A percentile compares a stretch with the other conserved stretches of the same genome.
These are phyloP conservation scores for Saccharomycopsis lassenensis DNA, from an alignment of 805 yeast genomes.

Conservation along the genomic window DNA sequence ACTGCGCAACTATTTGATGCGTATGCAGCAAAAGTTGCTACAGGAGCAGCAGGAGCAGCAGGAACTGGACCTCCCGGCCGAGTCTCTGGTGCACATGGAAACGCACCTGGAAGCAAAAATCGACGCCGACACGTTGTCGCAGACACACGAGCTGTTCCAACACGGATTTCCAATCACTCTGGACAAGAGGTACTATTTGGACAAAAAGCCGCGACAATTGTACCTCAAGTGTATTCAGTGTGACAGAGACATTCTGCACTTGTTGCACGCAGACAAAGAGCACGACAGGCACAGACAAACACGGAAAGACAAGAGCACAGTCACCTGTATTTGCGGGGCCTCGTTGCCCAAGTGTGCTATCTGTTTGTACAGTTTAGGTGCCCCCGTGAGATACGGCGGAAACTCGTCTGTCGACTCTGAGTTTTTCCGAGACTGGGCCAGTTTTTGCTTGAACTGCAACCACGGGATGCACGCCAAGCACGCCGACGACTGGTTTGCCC, in stretches of 20 bases:
- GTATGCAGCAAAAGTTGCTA: neutral
- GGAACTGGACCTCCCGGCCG: neutral
- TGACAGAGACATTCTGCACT: slow-evolving; percentile 46
- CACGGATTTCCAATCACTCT: slow-evolving; percentile 1
- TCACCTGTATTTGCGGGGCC: slow-evolving; percentile 47
- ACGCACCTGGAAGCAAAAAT: neutral
- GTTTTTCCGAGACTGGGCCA: slow-evolving; percentile 69
- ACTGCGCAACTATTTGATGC: slow-evolving; percentile 29
- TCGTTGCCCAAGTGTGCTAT: slow-evolving; percentile 87
- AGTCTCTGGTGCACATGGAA: neutral
- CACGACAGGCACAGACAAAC: neutral
- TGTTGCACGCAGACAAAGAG: slow-evolving; percentile 12
- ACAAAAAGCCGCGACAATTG: slow-evolving; percentile 50
- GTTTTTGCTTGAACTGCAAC: slow-evolving; percentile 81
- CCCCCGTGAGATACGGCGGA: slow-evolving; percentile 26
- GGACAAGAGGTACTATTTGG: no score
- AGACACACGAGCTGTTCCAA: neutral
- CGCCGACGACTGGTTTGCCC: slow-evolving; percentile 91
- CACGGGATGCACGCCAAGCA: slow-evolving; percentile 95
- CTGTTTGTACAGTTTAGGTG: slow-evolving; percentile 72
- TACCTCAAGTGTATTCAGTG: slow-evolving; percentile 75
- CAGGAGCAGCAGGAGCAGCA: neutral
- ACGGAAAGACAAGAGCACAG: slow-evolving; percentile 11
- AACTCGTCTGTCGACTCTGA: slow-evolving; percentile 20
- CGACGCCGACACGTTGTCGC: neutral